Evolutionary conservation across 805 yeast species (phyloP), one percentile per base, ranked within the genome.

Genomic region (Cyberlindnera meyerae): DNA sequence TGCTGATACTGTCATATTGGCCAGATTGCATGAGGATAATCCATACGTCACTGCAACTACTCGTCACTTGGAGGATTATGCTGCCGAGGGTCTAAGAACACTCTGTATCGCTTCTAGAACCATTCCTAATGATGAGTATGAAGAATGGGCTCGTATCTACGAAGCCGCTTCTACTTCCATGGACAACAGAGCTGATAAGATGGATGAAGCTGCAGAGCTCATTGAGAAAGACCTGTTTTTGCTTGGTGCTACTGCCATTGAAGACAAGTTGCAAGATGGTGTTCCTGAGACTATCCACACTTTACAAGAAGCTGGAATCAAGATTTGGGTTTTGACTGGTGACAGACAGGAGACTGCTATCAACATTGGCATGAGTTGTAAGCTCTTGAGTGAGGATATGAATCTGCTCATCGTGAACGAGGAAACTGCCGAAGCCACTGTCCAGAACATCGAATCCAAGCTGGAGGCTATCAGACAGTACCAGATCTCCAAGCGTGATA

Each of bases 321-420:
- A 88, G 58, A 77, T 93, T 13, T 93, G 99, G 99, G 97, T 93
- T 17, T 68, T 93, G 34, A 93, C 99, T 3, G 99, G 99, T 51
- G 99, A 93, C 57, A 75, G 96, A 60, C 99, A 94, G 59, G 99
- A 93, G 60, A 93, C 99, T 11, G 99, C 99, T 1, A 84, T 93
- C 47, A 93, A 93, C 58, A 93, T 93, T 55, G 99, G 98, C 43
- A 88, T 93, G 97, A 86, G 96, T 52, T 94, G 98, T 68, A 87
- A 85, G 55, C 68, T 93, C 31, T 63, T 93, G 31, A 81, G 93
- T 55, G 99, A 93, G 59, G 98, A 93, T 54, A 93, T 93, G 99
- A 89, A 87, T 48, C 63, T 93, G 43, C 68, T 93, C 48, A 78
- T 90, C 42, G 80, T 93, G 25, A 93, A 93, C 56, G 98, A 93